Evolutionary conservation across 2,329 filamentous ascomycete genomes (phyloP), one percentile per base, ranked within the genome.

Genomic region (Aspergillus udagawae): DNA sequence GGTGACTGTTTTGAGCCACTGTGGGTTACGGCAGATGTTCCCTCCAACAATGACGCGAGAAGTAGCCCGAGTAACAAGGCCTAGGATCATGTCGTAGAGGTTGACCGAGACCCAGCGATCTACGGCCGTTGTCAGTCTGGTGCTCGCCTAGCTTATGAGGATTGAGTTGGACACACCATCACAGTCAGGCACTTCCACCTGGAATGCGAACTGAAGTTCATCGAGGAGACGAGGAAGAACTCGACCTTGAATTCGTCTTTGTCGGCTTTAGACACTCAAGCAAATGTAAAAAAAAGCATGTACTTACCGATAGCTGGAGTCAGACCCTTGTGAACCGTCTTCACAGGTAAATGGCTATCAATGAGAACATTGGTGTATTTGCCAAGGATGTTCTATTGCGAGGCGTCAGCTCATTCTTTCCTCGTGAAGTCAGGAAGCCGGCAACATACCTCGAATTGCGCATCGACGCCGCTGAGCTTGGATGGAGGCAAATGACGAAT

Each of bases 21-120:
- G 63, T 54, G 71, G 63, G 55, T 78, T 74, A 25, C 68, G 67
- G 52, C 71, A 73, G 6, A 76, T 61, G 5, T 61, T 57, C 3
- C 70, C 64, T 20, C 77, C 75, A 29, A 75, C 68, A 52, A 79
- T 74, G 44, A 79, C 67, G 20, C 76, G 70, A 0, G 73, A 71
- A 1, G 75, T 75, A 5, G 77, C 63, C 17, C 76, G 71, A 9
- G 73, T 68, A 29, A 79, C 68, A 5, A 78, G 60, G 1, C 67
- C 62, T 0, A 70, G 66, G 35, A 76, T 65, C 53, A 66, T 55
- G 8, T 65, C 45, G 29, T 67, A 66, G 10, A 67, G 53, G 4
- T 66, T 62, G 38, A 67, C 56, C 4, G 59, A 29, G 12, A 60
- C 51, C 68, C 68, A 71, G n/a, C 58, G 32, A 23, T 63, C 67